These are phyloP conservation scores for Pseudocercospora pini-densiflorae DNA, from an alignment of 2,329 filamentous ascomycete species.

Conservation along the genomic window DNA sequence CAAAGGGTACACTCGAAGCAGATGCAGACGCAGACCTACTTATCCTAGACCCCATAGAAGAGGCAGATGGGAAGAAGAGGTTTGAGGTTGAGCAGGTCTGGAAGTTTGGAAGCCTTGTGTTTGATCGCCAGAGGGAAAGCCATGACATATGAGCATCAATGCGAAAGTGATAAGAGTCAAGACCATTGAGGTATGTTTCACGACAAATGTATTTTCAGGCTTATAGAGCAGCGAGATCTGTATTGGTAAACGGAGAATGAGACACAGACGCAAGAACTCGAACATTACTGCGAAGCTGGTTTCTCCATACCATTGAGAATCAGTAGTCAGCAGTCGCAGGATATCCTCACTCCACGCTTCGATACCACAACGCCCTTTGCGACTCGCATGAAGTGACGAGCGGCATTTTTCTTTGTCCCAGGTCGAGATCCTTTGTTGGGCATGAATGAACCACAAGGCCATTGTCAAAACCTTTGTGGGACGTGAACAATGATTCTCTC, in stretches of 20 bases:
- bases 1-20: slow-evolving; percentile 64
- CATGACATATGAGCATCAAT: neutral
- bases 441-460: no score
- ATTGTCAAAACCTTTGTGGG: no score
- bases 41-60: slow-evolving; percentile 61
- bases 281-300: neutral
- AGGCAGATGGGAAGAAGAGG: slow-evolving; percentile 50
- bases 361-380: no score
- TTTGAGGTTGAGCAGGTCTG: slow-evolving; percentile 76
- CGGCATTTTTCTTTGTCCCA: no score
- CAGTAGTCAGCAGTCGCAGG: no score
- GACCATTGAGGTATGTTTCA: neutral
- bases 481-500: no score
- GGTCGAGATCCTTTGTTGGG: no score
- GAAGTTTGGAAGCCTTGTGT: slow-evolving; percentile 71
- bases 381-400: no score
- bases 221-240: neutral
- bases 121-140: slow-evolving; percentile 18
- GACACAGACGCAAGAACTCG: neutral
- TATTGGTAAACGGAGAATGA: neutral
- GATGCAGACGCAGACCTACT: slow-evolving; percentile 63
- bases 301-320: neutral
- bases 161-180: neutral
- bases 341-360: no score
- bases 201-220: neutral